Conservation (phyloP, 2,329 filamentous ascomycete genomes). For the Sarocladium kiliense region DNA sequence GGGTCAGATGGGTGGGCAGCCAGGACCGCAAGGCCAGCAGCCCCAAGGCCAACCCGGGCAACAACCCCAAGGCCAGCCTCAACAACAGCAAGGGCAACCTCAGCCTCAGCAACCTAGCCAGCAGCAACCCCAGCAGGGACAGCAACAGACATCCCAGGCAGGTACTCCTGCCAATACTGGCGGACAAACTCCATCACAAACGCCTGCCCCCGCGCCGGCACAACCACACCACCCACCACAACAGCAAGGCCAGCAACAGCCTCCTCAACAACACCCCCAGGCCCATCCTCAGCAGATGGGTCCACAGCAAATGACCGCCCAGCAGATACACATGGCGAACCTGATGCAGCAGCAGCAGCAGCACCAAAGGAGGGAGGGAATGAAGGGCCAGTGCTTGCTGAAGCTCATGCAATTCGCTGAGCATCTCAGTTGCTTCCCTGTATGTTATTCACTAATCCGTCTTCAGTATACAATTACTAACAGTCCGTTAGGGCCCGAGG, state of each 20-base stretch:
- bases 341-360: conserved; percentile 43
- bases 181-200: conserved; percentile 45
- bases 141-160: conserved; percentile 36
- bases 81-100: conserved; percentile 24
- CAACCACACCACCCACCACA: conserved; percentile 33
- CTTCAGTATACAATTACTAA: neutral
- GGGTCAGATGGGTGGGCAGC: conserved; percentile 29
- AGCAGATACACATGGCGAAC: conserved; percentile 28
- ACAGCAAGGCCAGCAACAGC: conserved; percentile 30
- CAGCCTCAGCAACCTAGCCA: conserved; percentile 36
- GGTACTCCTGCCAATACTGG: conserved; percentile 36
- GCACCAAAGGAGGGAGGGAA: conserved; percentile 43
- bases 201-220: conserved; percentile 32
- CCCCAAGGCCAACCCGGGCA: conserved; percentile 21
- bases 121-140: conserved; percentile 40
- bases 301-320: conserved; percentile 23
- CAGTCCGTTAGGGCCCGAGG: conserved; percentile 42
- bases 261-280: conserved; percentile 26
- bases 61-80: conserved; percentile 19
- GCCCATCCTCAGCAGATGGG: conserved; percentile 24
- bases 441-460: conserved; percentile 24
- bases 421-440: conserved; percentile 52
- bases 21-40: conserved; percentile 25
- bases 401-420: conserved; percentile 60
- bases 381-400: conserved; percentile 54